Evolutionary conservation across 2,329 filamentous ascomycete genomes (phyloP), one percentile per base, ranked within the genome.

Genomic region (Hypoxylon sp.): DNA sequence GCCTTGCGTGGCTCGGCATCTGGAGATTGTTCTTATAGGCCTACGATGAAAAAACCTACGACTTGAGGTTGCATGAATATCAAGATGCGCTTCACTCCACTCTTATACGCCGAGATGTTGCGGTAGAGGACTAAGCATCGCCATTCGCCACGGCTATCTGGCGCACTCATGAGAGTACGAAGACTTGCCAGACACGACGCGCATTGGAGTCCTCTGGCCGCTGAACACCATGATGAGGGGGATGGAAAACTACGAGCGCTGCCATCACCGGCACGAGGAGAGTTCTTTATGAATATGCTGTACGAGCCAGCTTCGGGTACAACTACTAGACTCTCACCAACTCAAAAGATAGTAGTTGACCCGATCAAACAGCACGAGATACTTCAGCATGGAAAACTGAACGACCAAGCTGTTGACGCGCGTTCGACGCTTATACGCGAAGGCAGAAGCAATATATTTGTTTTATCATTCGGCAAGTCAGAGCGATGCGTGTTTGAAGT

Each of bases 1-100:
- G 83, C 4, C 77, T 93, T 47, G 83, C 86, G 4, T 89, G 86
- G 70, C 79, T 92, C 76, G 90, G 90, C 0, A 70, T 92, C 18
- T 93, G 85, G 80, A 81, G 89, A 63, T 78, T 88, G 21, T 80
- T 88, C 55, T 82, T 83, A 66, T 88, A 73, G 79, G 20, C 20
- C 6, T 26, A 13, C n/a, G 21, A 17, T 10, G 37, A 31, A 17
- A 43, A n/a, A 18, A 21, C 35, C 20, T 27, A 33, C 13, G 17
- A n/a, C 18, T 6, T 3, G 20, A 40, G 11, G 23, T 15, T 21
- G 11, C 13, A 31, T 11, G 26, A 26, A 18, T 9, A 29, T 43
- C 8, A 17, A 40, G 33, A 18, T 37, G 47, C 21, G 55, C 58
- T 45, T 54, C 21, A 57, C 58, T 45, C 56, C 27, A 51, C 56